Evolutionary conservation across 495 filamentous ascomycete species (phyloP), one percentile per base, ranked within the genome.

Genomic region (Staphylotrichum tortipilum): DNA sequence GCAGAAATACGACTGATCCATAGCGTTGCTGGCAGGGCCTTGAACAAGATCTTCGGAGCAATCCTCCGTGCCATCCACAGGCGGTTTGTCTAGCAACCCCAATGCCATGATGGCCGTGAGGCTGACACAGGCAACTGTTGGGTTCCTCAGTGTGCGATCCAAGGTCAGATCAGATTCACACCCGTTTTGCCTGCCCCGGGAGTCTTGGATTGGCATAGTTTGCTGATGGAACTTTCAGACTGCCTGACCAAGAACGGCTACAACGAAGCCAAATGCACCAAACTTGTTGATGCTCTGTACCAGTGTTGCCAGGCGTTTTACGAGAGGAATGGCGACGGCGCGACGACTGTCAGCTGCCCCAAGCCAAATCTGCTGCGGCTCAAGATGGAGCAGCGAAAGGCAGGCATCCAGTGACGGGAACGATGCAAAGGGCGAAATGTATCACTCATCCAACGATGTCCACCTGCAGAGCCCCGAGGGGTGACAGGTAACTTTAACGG

Each of bases 271-370:
- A 94, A 84, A 60, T 99, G 92, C 68, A 73, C 80, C 53, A 64
- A 74, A 10, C 74, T 92, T 57, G 78, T 99, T 40, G 85, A 95
- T 63, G 86, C 88, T n/a, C 70, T 99, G 19, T 99, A 97, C 64
- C 84, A 92, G 60, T 99, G 92, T 64, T 99, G 92, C 68, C 83
- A 89, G 54, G 73, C 77, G 26, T 94, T 99, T 67, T 97, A 99
- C 69, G 67, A 83, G 61, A 74, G 77, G 44, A 77, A 84, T 44
- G 91, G 94, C 6, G 86, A 95, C 36, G 68, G 79, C 15, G 88
- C 88, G 11, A 78, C 77, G 26, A 84, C 82, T 2, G 79, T 79
- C 10, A 91, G 88, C 70, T 99, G 92, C 60, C 92, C 92, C 3
- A 94, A 94, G 60, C 74, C 86, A 33, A 78, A 67, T 52, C 68